These are phyloP conservation scores for Lipomyces sp. DNA, from an alignment of 805 yeast species.

Conservation along the genomic window DNA sequence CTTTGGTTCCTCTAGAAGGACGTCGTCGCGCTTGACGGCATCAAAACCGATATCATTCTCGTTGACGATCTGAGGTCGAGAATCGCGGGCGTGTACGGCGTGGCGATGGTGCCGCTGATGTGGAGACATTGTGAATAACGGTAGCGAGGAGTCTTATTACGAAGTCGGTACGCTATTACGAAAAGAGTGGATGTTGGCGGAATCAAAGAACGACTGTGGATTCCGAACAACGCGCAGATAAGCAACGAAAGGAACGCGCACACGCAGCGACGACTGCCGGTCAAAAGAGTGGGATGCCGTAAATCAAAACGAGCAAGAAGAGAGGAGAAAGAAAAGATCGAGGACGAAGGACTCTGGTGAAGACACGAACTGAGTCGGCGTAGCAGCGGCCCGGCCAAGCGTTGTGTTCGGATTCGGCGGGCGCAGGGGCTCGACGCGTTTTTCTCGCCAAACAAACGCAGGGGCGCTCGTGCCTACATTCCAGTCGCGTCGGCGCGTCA, in stretches of 20 bases:
- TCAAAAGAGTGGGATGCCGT: conserved; percentile 1
- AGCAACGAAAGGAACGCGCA: neutral
- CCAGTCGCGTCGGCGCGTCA: conserved; percentile 1
- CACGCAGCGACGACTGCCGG: neutral
- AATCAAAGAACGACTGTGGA: neutral
- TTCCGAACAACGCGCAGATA: neutral
- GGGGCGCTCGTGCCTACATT: neutral
- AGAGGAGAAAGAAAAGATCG: neutral
- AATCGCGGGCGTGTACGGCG: conserved; percentile 8
- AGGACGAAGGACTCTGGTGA: neutral
- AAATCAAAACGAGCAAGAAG: neutral
- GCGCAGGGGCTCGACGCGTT: conserved; percentile 4
- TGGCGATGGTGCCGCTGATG: conserved; percentile 5
- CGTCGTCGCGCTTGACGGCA: neutral
- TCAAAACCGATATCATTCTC: conserved; percentile 12
- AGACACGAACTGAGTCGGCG: neutral
- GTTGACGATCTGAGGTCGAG: neutral
- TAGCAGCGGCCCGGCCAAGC: neutral
- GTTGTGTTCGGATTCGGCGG: neutral
- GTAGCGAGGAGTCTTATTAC: neutral
- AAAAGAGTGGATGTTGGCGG: neutral
- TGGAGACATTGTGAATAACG: neutral
- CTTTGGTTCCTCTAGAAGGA: conserved; percentile 13
- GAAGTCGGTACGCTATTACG: neutral
- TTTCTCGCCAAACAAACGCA: neutral